A percentile compares a stretch with the other conserved stretches of the same genome.
These are phyloP conservation scores for Wallacemonas collosoma DNA, from an alignment of 208 protist genomes.

Conservation along the genomic window DNA sequence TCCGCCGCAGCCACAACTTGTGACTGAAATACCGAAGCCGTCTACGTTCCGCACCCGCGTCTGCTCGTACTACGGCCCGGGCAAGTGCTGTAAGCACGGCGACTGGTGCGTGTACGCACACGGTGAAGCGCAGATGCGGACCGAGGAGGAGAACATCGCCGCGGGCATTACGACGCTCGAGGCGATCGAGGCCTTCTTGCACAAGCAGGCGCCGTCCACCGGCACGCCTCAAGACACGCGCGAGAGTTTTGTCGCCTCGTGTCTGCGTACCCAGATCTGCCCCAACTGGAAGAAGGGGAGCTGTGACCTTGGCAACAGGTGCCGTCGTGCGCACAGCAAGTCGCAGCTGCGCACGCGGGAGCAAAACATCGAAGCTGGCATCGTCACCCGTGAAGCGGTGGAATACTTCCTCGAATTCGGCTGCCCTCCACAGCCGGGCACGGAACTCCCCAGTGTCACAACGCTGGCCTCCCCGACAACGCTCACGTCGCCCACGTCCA, in stretches of 20 bases:
- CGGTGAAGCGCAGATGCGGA: conserved; percentile 15
- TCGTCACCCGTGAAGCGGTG: conserved; percentile 14
- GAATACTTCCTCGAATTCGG: conserved; percentile 11
- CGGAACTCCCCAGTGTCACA: neutral
- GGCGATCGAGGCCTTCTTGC: conserved; percentile 2
- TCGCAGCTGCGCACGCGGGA: conserved; percentile 12
- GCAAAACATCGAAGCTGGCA: conserved; percentile 10
- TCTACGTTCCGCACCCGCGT: conserved; percentile 15
- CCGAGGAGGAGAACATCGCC: conserved; percentile 16
- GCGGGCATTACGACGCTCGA: conserved; percentile 9
- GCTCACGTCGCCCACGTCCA: neutral
- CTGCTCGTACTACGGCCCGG: conserved; percentile 16
- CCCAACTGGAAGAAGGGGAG: conserved; percentile 14
- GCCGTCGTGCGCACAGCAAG: conserved; percentile 13
- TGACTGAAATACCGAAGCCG: conserved; percentile 14
- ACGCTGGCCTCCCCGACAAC: neutral
- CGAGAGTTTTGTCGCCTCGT: conserved; percentile 15
- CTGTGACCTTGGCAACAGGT: conserved; percentile 15
- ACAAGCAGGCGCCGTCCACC: neutral
- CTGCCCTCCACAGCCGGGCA: neutral
- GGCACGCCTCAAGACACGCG: conserved; percentile 14
- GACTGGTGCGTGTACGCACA: conserved; percentile 18
- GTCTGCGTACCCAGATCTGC: conserved; percentile 11
- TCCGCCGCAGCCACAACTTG: conserved; percentile 8
- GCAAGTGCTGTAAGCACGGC: conserved; percentile 18